These are phyloP conservation scores for Verticillium albo-atrum DNA, from an alignment of 2,329 filamentous ascomycete species.

Conservation along the genomic window DNA sequence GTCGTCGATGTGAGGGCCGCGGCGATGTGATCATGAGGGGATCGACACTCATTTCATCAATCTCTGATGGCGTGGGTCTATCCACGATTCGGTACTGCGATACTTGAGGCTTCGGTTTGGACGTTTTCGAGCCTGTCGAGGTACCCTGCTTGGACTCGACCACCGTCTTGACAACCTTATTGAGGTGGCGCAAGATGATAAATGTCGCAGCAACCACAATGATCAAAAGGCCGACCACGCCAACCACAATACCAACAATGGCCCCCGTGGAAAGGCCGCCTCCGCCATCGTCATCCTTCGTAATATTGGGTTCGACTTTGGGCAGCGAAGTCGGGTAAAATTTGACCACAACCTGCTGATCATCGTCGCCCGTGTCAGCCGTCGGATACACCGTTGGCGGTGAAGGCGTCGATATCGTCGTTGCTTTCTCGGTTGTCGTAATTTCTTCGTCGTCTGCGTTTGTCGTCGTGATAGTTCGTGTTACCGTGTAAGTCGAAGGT, in stretches of 20 bases:
- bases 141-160: conserved; percentile 29
- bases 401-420: conserved; percentile 32
- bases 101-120: conserved; percentile 13
- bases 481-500: conserved; percentile 39
- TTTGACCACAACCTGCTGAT: conserved; percentile 32
- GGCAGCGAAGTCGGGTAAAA: conserved; percentile 37
- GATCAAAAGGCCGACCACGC: conserved; percentile 42
- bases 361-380: conserved; percentile 14
- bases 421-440: conserved; percentile 33
- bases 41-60: conserved; percentile 37
- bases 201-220: conserved; percentile 41
- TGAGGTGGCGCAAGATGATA: conserved; percentile 47
- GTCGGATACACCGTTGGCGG: conserved; percentile 20
- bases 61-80: conserved; percentile 35
- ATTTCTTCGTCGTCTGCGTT: conserved; percentile 29
- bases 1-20: conserved; percentile 11
- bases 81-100: conserved; percentile 18
- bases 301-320: conserved; percentile 28
- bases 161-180: conserved; percentile 33
- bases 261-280: conserved; percentile 31
- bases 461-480: conserved; percentile 40
- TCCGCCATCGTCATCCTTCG: conserved; percentile 9
- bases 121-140: conserved; percentile 8
- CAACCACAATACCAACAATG: conserved; percentile 51
- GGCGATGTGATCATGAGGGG: conserved; percentile 30